Evolutionary conservation across 495 filamentous ascomycete genomes (phyloP).

Genomic region (Margaritispora aquatica): DNA sequence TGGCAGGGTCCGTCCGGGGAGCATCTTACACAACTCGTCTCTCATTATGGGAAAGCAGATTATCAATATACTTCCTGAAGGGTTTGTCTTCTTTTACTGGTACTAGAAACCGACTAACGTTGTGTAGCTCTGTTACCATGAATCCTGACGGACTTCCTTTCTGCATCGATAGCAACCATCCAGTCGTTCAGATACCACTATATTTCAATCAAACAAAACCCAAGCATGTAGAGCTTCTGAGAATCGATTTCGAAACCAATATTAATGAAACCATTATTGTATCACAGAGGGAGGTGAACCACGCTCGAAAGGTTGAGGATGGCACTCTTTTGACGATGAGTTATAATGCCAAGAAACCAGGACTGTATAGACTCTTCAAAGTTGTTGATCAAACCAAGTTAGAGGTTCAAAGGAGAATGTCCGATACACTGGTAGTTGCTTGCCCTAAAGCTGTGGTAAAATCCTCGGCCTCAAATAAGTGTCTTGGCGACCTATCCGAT

Average conservation of each 20-base stretch:
- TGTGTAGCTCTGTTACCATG: slow-evolving; percentile 66
- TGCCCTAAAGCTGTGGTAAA: slow-evolving; percentile 76
- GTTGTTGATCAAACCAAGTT: slow-evolving; percentile 91
- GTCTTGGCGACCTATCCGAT: slow-evolving; percentile 81
- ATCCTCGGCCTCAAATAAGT: slow-evolving; percentile 54
- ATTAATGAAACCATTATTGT: slow-evolving; percentile 73
- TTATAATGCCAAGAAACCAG: slow-evolving; percentile 69
- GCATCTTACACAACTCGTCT: slow-evolving; percentile 82
- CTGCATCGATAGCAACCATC: slow-evolving; percentile 62
- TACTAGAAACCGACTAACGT: neutral
- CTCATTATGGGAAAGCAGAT: slow-evolving; percentile 93
- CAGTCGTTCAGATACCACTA: slow-evolving; percentile 66
- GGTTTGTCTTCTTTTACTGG: slow-evolving; percentile 42
- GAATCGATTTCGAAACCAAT: slow-evolving; percentile 75
- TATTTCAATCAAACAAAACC: slow-evolving; percentile 89
- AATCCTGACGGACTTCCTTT: slow-evolving; percentile 73
- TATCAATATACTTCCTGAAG: slow-evolving; percentile 94
- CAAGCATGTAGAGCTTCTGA: slow-evolving; percentile 74
- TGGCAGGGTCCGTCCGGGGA: slow-evolving; percentile 75
- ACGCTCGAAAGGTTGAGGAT: slow-evolving; percentile 43
- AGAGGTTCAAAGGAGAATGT: slow-evolving; percentile 70
- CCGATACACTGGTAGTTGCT: slow-evolving; percentile 71
- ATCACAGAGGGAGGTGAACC: slow-evolving; percentile 62
- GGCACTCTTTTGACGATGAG: slow-evolving; percentile 49
- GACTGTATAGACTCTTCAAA: slow-evolving; percentile 74